A percentile compares a stretch with the other conserved stretches of the same genome.
phyloP scores from a whole-genome alignment of 2,329 filamentous ascomycete species.

The Colletotrichum eleusines region DNA sequence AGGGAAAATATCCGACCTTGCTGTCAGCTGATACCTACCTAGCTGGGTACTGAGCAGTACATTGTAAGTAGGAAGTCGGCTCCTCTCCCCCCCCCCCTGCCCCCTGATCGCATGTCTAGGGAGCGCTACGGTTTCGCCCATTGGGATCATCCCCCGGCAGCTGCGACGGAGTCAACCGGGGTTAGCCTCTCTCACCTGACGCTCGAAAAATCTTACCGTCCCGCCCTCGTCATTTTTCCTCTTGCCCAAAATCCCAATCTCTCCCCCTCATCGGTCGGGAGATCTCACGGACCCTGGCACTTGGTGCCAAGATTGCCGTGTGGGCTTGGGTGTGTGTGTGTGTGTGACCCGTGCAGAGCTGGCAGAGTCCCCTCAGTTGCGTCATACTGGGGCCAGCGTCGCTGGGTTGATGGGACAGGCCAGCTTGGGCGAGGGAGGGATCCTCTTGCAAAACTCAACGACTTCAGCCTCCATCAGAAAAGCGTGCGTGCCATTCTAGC shows the following conservation, averaged over 20 bases:
- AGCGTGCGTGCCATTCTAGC: constrained; percentile 28
- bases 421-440: constrained; percentile 1
- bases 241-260: constrained; percentile 4
- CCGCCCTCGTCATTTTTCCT: constrained; percentile 39
- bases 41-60: too few relatives aligned
- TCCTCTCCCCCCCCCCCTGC: too few relatives aligned
- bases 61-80: background rate
- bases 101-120: background rate
- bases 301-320: constrained; percentile 38
- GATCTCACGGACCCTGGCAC: constrained; percentile 36
- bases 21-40: too few relatives aligned
- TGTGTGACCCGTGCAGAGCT: constrained; percentile 37
- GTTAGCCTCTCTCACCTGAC: constrained; percentile 35
- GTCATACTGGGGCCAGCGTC: constrained; percentile 34
- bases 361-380: constrained; percentile 39
- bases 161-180: constrained; percentile 30
- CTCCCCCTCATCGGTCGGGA: constrained; percentile 29
- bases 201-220: constrained; percentile 41
- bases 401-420: constrained; percentile 19
- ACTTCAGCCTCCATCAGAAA: constrained; percentile 36
- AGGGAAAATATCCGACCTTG: constrained; percentile 8
- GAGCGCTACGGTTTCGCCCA: constrained; percentile 28
- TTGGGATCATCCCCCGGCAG: constrained; percentile 35
- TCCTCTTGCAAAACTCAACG: background rate
- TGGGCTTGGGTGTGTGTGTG: constrained; percentile 1